Evolutionary conservation across 2,329 filamentous ascomycete genomes (phyloP).

Genomic region (Fusarium fujikuroi): DNA sequence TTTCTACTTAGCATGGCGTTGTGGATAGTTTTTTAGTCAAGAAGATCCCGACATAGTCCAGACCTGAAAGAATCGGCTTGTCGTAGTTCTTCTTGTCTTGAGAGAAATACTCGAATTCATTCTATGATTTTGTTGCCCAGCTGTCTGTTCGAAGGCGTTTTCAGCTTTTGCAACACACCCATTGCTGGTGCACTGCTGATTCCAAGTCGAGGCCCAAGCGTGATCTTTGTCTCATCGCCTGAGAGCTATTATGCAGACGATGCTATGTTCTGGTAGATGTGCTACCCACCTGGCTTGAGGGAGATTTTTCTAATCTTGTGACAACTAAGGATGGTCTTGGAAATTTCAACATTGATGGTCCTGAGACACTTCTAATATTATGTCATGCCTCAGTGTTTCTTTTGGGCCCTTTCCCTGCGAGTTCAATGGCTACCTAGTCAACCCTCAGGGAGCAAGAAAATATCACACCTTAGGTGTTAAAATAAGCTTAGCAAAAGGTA

Average conservation of each 20-base stretch:
- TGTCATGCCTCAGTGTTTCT: neutral
- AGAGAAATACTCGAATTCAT: neutral
- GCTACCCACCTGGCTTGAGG: neutral
- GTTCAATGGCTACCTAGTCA: neutral
- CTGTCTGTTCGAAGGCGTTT: neutral
- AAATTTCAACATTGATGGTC: neutral
- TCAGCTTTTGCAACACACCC: neutral
- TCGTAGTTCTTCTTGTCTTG: neutral
- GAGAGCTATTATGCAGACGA: neutral
- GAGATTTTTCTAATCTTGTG: neutral
- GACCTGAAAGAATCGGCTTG: neutral
- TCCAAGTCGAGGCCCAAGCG: neutral
- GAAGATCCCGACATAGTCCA: neutral
- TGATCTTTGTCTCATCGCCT: neutral
- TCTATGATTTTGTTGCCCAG: neutral
- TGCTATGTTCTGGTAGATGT: neutral
- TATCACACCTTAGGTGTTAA: neutral
- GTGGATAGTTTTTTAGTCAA: constrained; percentile 14
- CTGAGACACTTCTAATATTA: neutral
- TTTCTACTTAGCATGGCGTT: constrained; percentile 32
- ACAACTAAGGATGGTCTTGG: neutral
- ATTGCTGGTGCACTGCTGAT: neutral
- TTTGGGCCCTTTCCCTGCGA: neutral
- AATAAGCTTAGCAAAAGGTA: neutral
- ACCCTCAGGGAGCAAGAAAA: neutral